Evolutionary conservation across 2,329 filamentous ascomycete genomes (phyloP).

Genomic region (Mariannaea sp.): DNA sequence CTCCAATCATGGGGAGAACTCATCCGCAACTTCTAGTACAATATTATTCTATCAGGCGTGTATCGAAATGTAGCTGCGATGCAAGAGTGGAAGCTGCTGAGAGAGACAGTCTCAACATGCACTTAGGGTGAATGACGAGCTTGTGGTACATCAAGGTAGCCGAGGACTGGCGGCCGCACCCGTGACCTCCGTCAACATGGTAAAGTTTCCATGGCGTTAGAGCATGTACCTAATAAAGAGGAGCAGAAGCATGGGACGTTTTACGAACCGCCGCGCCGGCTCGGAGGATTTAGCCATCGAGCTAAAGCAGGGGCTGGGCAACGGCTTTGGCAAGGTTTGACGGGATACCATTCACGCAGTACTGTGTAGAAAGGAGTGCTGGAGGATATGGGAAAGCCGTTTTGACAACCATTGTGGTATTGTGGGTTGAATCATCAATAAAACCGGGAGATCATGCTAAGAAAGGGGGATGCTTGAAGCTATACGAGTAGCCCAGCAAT

Average conservation of each 20-base stretch:
- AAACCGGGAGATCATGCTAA: no score
- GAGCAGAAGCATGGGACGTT: constrained; percentile 23
- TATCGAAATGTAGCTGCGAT: no score
- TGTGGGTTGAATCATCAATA: constrained; percentile 16
- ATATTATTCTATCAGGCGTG: no score
- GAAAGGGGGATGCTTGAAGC: no score
- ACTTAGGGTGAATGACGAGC: no score
- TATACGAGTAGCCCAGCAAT: no score
- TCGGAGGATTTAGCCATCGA: constrained; percentile 36
- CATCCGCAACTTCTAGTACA: no score
- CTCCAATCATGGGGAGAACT: no score
- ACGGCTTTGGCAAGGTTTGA: constrained; percentile 25
- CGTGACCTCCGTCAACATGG: background rate
- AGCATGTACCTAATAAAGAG: constrained; percentile 12
- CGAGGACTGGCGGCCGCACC: no score
- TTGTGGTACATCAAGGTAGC: no score
- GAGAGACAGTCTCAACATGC: no score
- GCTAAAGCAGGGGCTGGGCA: constrained; percentile 22
- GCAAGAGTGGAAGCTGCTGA: no score
- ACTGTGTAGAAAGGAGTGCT: background rate
- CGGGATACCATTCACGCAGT: constrained; percentile 19
- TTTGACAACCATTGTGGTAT: constrained; percentile 14
- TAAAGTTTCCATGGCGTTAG: constrained; percentile 23
- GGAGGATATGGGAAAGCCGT: background rate
- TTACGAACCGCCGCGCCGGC: constrained; percentile 21